phyloP scores from a whole-genome alignment of 768 basidiomycete species.

The Tylopilus plumbeoviolaceoides region DNA sequence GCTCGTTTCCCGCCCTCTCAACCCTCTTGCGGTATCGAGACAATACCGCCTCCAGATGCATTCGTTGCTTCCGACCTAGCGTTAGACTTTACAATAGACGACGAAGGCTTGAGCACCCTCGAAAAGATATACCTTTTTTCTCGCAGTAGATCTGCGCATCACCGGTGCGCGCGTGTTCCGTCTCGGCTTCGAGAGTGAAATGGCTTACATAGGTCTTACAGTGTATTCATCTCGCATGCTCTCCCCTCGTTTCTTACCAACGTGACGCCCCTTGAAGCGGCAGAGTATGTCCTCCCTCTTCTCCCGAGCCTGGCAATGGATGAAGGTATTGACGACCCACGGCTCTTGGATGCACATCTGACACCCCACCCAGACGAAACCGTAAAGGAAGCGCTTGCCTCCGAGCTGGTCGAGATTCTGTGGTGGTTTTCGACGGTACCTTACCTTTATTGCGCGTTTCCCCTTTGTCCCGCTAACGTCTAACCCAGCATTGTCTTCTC shows the following conservation, averaged over 20 bases:
- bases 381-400: slow-evolving; percentile 84
- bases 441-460: slow-evolving; percentile 3
- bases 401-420: slow-evolving; percentile 73
- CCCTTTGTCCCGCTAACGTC: slow-evolving; percentile 1
- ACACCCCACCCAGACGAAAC: slow-evolving; percentile 57
- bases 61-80: slow-evolving; percentile 28
- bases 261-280: slow-evolving; percentile 81
- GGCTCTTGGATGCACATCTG: slow-evolving; percentile 2
- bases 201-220: slow-evolving; percentile 32
- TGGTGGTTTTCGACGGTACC: slow-evolving; percentile 88
- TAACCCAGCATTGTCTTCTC: slow-evolving; percentile 60
- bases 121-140: slow-evolving; percentile 92
- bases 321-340: slow-evolving; percentile 49
- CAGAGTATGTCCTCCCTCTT: slow-evolving; percentile 92
- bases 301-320: slow-evolving; percentile 81
- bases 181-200: neutral
- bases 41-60: slow-evolving; percentile 24
- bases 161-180: slow-evolving; percentile 35
- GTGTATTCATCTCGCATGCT: slow-evolving; percentile 81
- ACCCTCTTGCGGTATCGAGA: slow-evolving; percentile 27
- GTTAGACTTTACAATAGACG: slow-evolving; percentile 53
- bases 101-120: slow-evolving; percentile 76
- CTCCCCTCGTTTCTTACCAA: slow-evolving; percentile 73
- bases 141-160: slow-evolving; percentile 65
- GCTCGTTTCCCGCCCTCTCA: slow-evolving; percentile 18